These are phyloP conservation scores for Begonia fuchsioides DNA, from an alignment of 306 rosid genomes.

Conservation along the genomic window DNA sequence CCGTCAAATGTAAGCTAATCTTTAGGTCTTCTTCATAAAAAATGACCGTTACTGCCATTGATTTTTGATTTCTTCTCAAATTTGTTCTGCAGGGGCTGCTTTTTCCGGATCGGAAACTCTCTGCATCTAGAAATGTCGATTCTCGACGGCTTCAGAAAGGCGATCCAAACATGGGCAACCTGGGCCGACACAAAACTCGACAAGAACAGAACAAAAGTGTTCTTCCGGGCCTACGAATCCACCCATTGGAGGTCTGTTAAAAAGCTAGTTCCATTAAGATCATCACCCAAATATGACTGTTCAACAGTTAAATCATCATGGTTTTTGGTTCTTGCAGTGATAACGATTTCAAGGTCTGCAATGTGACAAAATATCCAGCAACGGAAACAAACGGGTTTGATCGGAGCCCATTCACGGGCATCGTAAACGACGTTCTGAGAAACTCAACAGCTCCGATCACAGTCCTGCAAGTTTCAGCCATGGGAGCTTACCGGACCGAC, in stretches of 20 bases:
- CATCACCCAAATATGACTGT: constrained; percentile 5
- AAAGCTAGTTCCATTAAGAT: constrained; percentile 5
- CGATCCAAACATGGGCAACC: constrained; percentile 60
- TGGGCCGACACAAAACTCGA: constrained; percentile 55
- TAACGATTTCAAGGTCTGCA: not conserved
- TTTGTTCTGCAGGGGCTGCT: constrained; percentile 51
- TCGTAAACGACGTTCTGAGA: constrained; percentile 34
- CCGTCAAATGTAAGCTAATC: constrained; percentile 43
- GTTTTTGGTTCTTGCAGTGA: not conserved
- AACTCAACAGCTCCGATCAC: constrained; percentile 32
- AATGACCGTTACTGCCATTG: not conserved
- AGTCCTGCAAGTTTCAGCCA: constrained; percentile 48
- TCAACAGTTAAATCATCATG: not conserved
- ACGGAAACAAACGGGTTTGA: constrained; percentile 34
- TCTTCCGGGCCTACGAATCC: constrained; percentile 74
- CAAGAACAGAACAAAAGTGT: constrained; percentile 39
- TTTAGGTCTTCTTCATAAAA: not conserved
- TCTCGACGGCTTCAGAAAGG: constrained; percentile 42
- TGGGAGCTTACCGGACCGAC: constrained; percentile 71
- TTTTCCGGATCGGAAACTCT: constrained; percentile 52
- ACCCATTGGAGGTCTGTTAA: constrained; percentile 78
- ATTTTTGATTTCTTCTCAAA: constrained; percentile 4
- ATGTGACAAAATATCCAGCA: constrained; percentile 34
- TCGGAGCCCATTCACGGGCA: constrained; percentile 41
- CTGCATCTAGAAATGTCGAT: constrained; percentile 56